Percentiles rank a stretch among this genome's conserved stretches.
phyloP scores from a whole-genome alignment of 805 yeast species.

The Saturnispora halmiae region DNA sequence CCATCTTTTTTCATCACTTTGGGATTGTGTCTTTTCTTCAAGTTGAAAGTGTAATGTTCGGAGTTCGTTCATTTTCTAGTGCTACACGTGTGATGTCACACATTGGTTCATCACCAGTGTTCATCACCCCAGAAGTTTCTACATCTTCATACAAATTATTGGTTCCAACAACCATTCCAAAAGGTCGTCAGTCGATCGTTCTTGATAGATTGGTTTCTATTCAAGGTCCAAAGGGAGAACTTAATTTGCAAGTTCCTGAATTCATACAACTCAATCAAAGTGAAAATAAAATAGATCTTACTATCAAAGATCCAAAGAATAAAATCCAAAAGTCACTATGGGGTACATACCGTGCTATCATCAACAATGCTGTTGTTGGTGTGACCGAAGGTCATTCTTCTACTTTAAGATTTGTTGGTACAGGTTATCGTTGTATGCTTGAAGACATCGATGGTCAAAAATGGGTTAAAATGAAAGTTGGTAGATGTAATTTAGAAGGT shows the following conservation, averaged over 20 bases:
- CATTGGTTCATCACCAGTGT: constrained; percentile 74
- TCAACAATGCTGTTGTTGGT: constrained; percentile 75
- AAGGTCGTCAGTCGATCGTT: constrained; percentile 51
- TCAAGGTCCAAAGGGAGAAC: constrained; percentile 69
- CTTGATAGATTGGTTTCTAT: constrained; percentile 53
- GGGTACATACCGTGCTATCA: constrained; percentile 83
- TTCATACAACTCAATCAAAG: constrained; percentile 41
- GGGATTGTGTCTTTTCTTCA: neutral
- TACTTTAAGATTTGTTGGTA: constrained; percentile 83
- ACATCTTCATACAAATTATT: constrained; percentile 40
- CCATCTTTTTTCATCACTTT: neutral
- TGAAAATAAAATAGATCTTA: constrained; percentile 23
- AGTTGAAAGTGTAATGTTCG: constrained; percentile 1
- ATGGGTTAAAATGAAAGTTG: constrained; percentile 71
- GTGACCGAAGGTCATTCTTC: constrained; percentile 90
- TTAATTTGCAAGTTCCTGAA: constrained; percentile 59
- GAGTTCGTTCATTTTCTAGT: constrained; percentile 7
- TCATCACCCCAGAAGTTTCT: constrained; percentile 53
- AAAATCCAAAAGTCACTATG: constrained; percentile 79
- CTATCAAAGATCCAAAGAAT: constrained; percentile 50
- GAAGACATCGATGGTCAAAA: constrained; percentile 44
- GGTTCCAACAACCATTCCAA: constrained; percentile 50
- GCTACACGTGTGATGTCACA: constrained; percentile 38
- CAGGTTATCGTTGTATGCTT: constrained; percentile 87
- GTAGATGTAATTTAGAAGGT: constrained; percentile 75